These are phyloP conservation scores for Fragaria iinumae DNA, from an alignment of 306 rosid species.

Conservation along the genomic window DNA sequence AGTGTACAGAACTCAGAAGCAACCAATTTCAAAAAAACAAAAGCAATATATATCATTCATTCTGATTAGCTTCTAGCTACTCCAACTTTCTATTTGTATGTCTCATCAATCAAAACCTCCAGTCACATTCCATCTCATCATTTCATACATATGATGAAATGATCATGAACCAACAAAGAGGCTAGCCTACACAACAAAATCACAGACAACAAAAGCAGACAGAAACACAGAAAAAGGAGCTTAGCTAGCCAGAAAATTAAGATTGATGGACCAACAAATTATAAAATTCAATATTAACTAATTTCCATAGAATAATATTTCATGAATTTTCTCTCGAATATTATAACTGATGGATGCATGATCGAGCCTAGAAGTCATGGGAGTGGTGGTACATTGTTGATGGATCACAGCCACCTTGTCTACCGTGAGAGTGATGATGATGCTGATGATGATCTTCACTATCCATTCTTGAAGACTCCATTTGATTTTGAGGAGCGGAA, in stretches of 20 bases:
- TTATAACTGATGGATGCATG: background rate
- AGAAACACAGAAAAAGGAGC: constrained; percentile 15
- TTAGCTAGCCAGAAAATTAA: background rate
- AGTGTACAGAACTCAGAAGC: background rate
- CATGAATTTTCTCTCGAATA: constrained; percentile 3
- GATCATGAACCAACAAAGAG: constrained; percentile 24
- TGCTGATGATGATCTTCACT: constrained; percentile 53
- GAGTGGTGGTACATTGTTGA: constrained; percentile 69
- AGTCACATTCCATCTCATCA: constrained; percentile 29
- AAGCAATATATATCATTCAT: background rate
- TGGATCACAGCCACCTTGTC: constrained; percentile 49
- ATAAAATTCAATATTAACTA: constrained; percentile 22
- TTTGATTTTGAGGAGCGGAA: constrained; percentile 25
- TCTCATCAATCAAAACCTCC: background rate
- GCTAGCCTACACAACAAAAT: constrained; percentile 29
- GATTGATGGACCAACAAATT: constrained; percentile 11
- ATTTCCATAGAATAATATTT: constrained; percentile 2
- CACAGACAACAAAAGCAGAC: constrained; percentile 8
- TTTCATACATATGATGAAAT: constrained; percentile 23
- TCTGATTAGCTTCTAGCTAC: background rate
- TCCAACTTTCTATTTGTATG: background rate
- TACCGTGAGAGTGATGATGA: constrained; percentile 39
- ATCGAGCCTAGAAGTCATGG: constrained; percentile 57
- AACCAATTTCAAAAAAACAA: background rate
- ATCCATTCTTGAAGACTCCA: constrained; percentile 55